These are phyloP conservation scores for Podospora comata DNA, from an alignment of 495 filamentous ascomycete genomes.

Conservation along the genomic window DNA sequence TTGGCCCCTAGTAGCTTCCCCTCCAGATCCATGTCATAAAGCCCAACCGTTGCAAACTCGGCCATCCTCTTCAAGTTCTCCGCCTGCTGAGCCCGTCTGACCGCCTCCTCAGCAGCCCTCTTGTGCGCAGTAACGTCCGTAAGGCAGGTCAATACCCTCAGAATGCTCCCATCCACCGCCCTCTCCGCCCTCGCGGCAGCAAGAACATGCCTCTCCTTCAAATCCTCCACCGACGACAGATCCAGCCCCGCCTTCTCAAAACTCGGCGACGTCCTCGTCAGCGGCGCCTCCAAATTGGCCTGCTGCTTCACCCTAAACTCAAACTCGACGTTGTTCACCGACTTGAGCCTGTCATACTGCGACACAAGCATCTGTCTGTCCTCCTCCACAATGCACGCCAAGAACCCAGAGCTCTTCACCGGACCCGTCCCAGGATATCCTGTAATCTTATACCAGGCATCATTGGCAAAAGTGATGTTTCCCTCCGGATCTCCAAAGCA, in stretches of 20 bases:
- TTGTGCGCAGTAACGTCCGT: constrained; percentile 46
- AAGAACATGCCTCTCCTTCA: constrained; percentile 37
- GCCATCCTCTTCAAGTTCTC: constrained; percentile 50
- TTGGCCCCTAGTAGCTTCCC: constrained; percentile 43
- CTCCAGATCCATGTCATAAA: constrained; percentile 47
- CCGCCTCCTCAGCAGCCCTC: constrained; percentile 41
- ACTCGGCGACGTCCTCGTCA: constrained; percentile 39
- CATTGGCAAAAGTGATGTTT: constrained; percentile 61
- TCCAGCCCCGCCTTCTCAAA: constrained; percentile 43
- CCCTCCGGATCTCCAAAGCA: constrained; percentile 61
- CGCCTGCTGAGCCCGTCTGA: constrained; percentile 43
- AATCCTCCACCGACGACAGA: constrained; percentile 30
- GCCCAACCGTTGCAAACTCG: constrained; percentile 46
- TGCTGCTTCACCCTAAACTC: constrained; percentile 41
- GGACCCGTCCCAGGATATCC: constrained; percentile 28
- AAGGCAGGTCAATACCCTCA: constrained; percentile 44
- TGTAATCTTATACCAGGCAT: constrained; percentile 55
- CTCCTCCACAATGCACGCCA: constrained; percentile 41
- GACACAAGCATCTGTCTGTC: constrained; percentile 34
- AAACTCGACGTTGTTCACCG: constrained; percentile 33
- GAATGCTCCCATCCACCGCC: constrained; percentile 35
- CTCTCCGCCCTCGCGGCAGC: constrained; percentile 43
- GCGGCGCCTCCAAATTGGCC: constrained; percentile 23
- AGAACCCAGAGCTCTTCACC: constrained; percentile 33
- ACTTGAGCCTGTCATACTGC: constrained; percentile 38